Evolutionary conservation across 768 basidiomycete genomes (phyloP), one percentile per base, ranked within the genome.

Genomic region (Lactarius hengduanensis): DNA sequence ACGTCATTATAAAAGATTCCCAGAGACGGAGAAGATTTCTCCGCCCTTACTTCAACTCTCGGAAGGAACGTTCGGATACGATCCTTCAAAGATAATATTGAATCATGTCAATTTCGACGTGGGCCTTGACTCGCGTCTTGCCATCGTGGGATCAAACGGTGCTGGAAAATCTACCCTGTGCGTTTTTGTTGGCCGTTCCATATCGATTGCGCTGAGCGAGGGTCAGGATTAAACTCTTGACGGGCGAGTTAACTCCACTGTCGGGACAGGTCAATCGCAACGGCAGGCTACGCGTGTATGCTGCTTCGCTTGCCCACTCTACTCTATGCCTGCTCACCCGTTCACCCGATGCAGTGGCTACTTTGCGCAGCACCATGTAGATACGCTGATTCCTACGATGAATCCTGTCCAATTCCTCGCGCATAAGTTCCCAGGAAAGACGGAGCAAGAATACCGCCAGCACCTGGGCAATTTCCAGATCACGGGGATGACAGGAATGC

Each of bases 391-490:
- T 50, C 87, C 94, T 1, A 82, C 82, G 4, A 84, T 97, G 86
- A 89, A 87, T n/a, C 92, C 96, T 0, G 97, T 98, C 11, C 90
- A 92, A 72, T 98, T 97, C 80, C 80, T 99, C 36, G 93, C 94
- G 16, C 86, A 88, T 28, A 92, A 86, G 73, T 98, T 91, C 81
- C 97, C 97, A 1, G 96, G 97, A 0, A 90, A 89, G 77, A 93
- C 84, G 7, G 97, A 98, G 77, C 96, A 98, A 76, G 97, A 98
- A 75, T 98, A 98, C 76, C 84, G 97, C 68, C 76, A 78, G n/a
- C 97, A 98, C 78, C 82, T 99, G 15, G 97, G 96, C 7, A 94
- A 96, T 65, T 97, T 98, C 80, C 96, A 97, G 72, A 96, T 98
- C 72, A 97, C 92, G 67, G 94, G 95, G 53, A 89, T 96, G 86